phyloP scores from a whole-genome alignment of 805 yeast species.

The Candida ovalis region DNA sequence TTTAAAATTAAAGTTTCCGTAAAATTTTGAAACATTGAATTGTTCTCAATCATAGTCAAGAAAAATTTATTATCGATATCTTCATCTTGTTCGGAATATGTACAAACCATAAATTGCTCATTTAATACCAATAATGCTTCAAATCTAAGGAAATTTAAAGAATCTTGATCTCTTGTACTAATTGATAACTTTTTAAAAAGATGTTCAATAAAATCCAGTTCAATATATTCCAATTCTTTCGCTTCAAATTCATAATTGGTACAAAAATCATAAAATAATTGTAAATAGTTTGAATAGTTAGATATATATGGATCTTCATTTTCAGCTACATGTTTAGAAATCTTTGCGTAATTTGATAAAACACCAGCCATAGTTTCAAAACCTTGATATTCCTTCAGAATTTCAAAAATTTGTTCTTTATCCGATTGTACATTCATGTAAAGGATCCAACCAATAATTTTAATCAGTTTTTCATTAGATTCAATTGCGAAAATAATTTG shows the following conservation, averaged over 20 bases:
- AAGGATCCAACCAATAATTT: slow-evolving; percentile 31
- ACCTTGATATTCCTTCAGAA: slow-evolving; percentile 51
- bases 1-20: slow-evolving; percentile 68
- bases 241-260: slow-evolving; percentile 42
- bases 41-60: slow-evolving; percentile 44
- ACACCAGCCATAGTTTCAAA: slow-evolving; percentile 37
- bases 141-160: slow-evolving; percentile 63
- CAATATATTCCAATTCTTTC: slow-evolving; percentile 40
- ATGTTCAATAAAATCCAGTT: slow-evolving; percentile 42
- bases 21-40: slow-evolving; percentile 46
- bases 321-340: slow-evolving; percentile 38
- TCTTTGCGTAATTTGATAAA: slow-evolving; percentile 23
- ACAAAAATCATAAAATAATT: slow-evolving; percentile 53
- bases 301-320: slow-evolving; percentile 21
- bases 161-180: slow-evolving; percentile 46
- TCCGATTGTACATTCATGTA: slow-evolving; percentile 21
- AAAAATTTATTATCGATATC: slow-evolving; percentile 46
- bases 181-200: slow-evolving; percentile 42
- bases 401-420: slow-evolving; percentile 33
- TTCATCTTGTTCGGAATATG: slow-evolving; percentile 28
- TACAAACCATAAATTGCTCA: slow-evolving; percentile 80
- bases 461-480: slow-evolving; percentile 28
- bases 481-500: slow-evolving; percentile 22
- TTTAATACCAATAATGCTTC: slow-evolving; percentile 70
- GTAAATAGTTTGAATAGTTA: slow-evolving; percentile 36